Evolutionary conservation across 352 stramenopile genomes (phyloP).

Genomic region (Phytophthora vignae): DNA sequence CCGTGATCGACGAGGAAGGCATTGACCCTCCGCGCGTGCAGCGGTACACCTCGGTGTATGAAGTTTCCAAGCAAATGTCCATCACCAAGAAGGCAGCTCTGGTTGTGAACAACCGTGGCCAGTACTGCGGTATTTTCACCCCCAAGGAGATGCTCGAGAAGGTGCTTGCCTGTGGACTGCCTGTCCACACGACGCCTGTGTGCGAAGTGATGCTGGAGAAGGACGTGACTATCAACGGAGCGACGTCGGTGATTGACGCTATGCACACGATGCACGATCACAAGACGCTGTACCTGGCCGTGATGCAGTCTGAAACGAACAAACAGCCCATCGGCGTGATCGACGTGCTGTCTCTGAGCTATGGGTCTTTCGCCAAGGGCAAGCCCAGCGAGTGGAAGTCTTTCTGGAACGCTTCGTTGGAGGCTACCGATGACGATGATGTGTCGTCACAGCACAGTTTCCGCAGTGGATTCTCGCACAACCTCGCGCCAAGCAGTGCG

Average conservation of each 20-base stretch:
- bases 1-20: slow-evolving; percentile 82
- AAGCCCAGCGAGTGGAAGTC: slow-evolving; percentile 88
- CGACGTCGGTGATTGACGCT: slow-evolving; percentile 81
- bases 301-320: slow-evolving; percentile 77
- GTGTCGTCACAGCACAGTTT: slow-evolving; percentile 86
- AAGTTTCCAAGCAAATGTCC: slow-evolving; percentile 95
- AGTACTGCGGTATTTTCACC: slow-evolving; percentile 97
- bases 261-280: slow-evolving; percentile 92
- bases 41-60: slow-evolving; percentile 91
- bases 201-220: slow-evolving; percentile 92
- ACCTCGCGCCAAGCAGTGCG: slow-evolving; percentile 43
- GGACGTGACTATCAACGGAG: slow-evolving; percentile 71
- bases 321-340: slow-evolving; percentile 81
- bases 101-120: slow-evolving; percentile 93
- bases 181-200: slow-evolving; percentile 93
- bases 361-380: slow-evolving; percentile 90
- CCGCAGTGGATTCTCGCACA: slow-evolving; percentile 77
- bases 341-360: slow-evolving; percentile 89
- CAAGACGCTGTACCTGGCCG: slow-evolving; percentile 86
- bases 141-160: slow-evolving; percentile 98
- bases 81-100: slow-evolving; percentile 95
- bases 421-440: slow-evolving; percentile 78
- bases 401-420: slow-evolving; percentile 92
- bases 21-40: slow-evolving; percentile 81
- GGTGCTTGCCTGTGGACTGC: slow-evolving; percentile 93